Conservation (phyloP, 2,329 filamentous ascomycete species). For the Talaromyces pinophilus region DNA sequence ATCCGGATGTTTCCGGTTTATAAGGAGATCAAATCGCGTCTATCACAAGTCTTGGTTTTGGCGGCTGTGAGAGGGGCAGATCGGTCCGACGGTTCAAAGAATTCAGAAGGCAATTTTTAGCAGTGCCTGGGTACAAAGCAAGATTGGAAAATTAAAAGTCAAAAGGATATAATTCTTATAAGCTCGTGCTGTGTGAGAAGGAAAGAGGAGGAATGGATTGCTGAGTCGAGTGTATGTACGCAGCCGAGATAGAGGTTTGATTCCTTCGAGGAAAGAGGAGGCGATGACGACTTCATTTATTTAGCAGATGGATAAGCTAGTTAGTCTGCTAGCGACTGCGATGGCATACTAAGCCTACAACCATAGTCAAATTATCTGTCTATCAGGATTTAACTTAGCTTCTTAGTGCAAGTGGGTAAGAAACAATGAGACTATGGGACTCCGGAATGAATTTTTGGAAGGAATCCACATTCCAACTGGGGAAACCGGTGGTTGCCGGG, state of each 20-base stretch:
- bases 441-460: slow-evolving; percentile 9
- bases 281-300: slow-evolving; percentile 17
- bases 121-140: not conserved
- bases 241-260: not conserved
- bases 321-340: slow-evolving; percentile 6
- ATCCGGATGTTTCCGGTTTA: not conserved
- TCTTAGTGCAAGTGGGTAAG: slow-evolving; percentile 8
- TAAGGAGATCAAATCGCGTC: not conserved
- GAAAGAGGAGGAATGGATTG: not conserved
- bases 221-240: not conserved
- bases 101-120: not conserved
- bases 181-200: not conserved
- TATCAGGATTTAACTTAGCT: slow-evolving; percentile 11
- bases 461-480: slow-evolving; percentile 13
- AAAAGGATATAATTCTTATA: not conserved
- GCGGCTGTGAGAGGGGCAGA: slow-evolving; percentile 7
- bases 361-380: slow-evolving; percentile 11
- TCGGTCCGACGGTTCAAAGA: slow-evolving; percentile 1
- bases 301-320: slow-evolving; percentile 1
- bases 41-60: slow-evolving; percentile 9
- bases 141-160: not conserved
- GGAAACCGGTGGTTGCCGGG: slow-evolving; percentile 1
- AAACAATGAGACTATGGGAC: slow-evolving; percentile 9
- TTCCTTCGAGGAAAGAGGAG: slow-evolving; percentile 4
- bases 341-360: slow-evolving; percentile 6